Conservation (phyloP, 2,329 filamentous ascomycete species). For the Aureobasidium sp. region DNA sequence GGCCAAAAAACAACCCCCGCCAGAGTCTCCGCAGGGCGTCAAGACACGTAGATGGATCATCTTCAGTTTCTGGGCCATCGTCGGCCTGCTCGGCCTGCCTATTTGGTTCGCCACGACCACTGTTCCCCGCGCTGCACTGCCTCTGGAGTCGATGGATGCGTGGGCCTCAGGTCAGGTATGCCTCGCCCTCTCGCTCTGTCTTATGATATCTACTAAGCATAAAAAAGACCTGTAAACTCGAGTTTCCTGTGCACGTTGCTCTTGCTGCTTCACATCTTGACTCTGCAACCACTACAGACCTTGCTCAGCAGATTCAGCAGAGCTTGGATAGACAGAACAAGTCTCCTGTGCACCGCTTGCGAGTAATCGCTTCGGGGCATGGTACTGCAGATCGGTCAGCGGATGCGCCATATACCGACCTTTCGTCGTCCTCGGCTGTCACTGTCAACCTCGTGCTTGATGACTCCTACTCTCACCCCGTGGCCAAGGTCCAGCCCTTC, state of each 20-base stretch:
- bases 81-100: conserved; percentile 74
- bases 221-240: conserved; percentile 69
- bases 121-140: conserved; percentile 79
- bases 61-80: conserved; percentile 82
- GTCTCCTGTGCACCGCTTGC: conserved; percentile 75
- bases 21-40: conserved; percentile 63
- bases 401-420: conserved; percentile 24
- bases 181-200: conserved; percentile 7
- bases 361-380: conserved; percentile 35
- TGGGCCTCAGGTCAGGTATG: conserved; percentile 85
- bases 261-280: conserved; percentile 62
- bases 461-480: conserved; percentile 36
- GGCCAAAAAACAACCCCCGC: conserved; percentile 49
- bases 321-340: conserved; percentile 80
- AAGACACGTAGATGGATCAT: conserved; percentile 67
- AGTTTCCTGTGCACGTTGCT: conserved; percentile 77
- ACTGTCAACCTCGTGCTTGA: conserved; percentile 63
- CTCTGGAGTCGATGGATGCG: conserved; percentile 74
- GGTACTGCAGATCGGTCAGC: conserved; percentile 3
- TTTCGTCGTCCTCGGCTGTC: not conserved
- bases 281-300: conserved; percentile 58
- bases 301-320: conserved; percentile 75
- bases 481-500: conserved; percentile 59
- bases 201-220: not conserved
- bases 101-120: conserved; percentile 96